These are phyloP conservation scores for Agrocybe praecox DNA, from an alignment of 768 basidiomycete genomes.

Conservation along the genomic window DNA sequence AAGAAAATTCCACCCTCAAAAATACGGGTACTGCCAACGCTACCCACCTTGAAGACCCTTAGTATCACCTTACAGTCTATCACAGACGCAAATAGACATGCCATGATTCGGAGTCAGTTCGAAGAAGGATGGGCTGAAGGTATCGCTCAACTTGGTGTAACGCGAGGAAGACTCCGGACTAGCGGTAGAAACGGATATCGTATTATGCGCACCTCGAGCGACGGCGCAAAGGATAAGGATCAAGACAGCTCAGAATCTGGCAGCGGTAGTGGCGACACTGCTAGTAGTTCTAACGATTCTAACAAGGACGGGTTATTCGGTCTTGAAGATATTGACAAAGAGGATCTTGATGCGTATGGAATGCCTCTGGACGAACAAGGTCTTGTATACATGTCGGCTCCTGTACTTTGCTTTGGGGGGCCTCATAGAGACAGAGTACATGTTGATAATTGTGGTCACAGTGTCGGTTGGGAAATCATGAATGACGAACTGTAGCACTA, in stretches of 20 bases:
- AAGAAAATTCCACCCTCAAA: constrained; percentile 27
- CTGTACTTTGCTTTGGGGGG: constrained; percentile 46
- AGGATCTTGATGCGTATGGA: constrained; percentile 31
- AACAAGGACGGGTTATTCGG: constrained; percentile 34
- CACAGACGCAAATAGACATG: constrained; percentile 34
- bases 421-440: constrained; percentile 28
- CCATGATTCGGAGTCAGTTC: constrained; percentile 51
- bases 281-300: constrained; percentile 2
- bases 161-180: constrained; percentile 43
- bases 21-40: constrained; percentile 60
- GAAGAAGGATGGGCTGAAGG: constrained; percentile 67
- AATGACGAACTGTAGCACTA: constrained; percentile 23
- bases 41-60: constrained; percentile 50
- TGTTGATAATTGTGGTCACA: constrained; percentile 42
- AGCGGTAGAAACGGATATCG: constrained; percentile 49
- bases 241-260: constrained; percentile 15
- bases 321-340: constrained; percentile 33
- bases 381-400: constrained; percentile 17
- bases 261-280: constrained; percentile 14
- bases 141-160: constrained; percentile 51
- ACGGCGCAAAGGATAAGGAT: neutral
- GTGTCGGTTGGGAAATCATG: constrained; percentile 36
- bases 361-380: constrained; percentile 14
- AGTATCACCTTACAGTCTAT: constrained; percentile 39
- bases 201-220: constrained; percentile 38